Conservation (phyloP, 805 yeast species). For the Yarrowia hollandica region DNA sequence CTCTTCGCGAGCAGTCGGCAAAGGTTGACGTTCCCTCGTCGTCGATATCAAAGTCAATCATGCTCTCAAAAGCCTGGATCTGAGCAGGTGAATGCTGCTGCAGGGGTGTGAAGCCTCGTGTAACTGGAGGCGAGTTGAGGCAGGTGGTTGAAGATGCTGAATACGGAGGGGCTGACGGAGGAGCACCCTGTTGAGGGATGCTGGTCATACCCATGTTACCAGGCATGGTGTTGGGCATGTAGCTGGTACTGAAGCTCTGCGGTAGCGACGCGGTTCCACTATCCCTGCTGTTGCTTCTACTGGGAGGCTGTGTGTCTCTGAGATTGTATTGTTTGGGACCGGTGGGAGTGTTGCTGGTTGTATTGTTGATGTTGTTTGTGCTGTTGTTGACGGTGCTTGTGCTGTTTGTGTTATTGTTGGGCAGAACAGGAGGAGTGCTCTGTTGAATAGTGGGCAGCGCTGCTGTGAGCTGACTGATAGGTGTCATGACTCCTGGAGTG, state of each 20-base stretch:
- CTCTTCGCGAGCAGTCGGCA: constrained; percentile 21
- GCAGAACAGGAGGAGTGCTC: constrained; percentile 11
- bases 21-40: constrained; percentile 27
- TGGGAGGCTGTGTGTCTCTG: neutral
- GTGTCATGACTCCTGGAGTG: constrained; percentile 10
- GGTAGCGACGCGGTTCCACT: constrained; percentile 2
- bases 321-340: constrained; percentile 10
- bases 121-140: constrained; percentile 18
- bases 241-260: constrained; percentile 19
- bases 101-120: constrained; percentile 11
- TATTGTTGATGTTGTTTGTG: neutral
- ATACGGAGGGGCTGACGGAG: too few species aligned
- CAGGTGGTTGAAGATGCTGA: constrained; percentile 16
- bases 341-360: neutral
- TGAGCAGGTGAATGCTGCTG: constrained; percentile 18
- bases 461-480: constrained; percentile 19
- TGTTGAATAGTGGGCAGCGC: constrained; percentile 24
- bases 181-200: neutral
- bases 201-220: neutral
- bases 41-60: constrained; percentile 25
- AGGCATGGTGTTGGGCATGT: neutral
- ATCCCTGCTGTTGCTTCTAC: constrained; percentile 11
- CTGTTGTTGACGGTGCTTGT: neutral
- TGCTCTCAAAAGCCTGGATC: constrained; percentile 17
- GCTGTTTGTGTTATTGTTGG: neutral